phyloP scores from a whole-genome alignment of 345 rosid species.

The Gossypium ekmanianum region DNA sequence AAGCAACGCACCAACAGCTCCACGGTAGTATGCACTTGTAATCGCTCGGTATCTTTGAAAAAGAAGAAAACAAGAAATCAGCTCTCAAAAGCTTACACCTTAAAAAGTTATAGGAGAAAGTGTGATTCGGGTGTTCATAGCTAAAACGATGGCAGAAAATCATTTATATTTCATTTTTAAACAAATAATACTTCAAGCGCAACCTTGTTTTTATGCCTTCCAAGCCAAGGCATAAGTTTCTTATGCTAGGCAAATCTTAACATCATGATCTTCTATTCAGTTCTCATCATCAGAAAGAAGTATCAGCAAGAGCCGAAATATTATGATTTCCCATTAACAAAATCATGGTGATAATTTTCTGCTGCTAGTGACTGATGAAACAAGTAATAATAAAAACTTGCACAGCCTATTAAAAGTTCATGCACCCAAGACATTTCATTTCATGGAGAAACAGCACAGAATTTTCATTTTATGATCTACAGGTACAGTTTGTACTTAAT shows the following conservation, averaged over 20 bases:
- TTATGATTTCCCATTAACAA: too few species aligned
- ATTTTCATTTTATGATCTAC: not conserved
- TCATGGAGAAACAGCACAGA: not conserved
- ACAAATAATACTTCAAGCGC: too few species aligned
- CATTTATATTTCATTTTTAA: not conserved
- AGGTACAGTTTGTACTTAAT: not conserved
- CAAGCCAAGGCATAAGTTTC: too few species aligned
- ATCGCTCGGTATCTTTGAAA: constrained; percentile 73
- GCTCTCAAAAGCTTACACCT: not conserved
- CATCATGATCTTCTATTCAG: too few species aligned
- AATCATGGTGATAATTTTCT: too few species aligned
- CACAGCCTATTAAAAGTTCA: not conserved
- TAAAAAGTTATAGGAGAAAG: not conserved
- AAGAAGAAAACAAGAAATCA: constrained; percentile 8
- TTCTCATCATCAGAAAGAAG: too few species aligned
- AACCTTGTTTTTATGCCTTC: too few species aligned
- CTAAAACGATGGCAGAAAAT: not conserved
- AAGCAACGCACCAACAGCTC: constrained; percentile 85
- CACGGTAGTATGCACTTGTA: constrained; percentile 87
- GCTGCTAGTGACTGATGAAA: too few species aligned
- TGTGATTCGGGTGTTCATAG: not conserved
- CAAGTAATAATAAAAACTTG: too few species aligned
- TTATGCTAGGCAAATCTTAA: too few species aligned
- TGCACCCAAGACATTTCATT: not conserved
- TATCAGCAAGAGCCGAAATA: too few species aligned